Conservation (phyloP, 2,329 filamentous ascomycete species). For the Phyllachora maydis region DNA sequence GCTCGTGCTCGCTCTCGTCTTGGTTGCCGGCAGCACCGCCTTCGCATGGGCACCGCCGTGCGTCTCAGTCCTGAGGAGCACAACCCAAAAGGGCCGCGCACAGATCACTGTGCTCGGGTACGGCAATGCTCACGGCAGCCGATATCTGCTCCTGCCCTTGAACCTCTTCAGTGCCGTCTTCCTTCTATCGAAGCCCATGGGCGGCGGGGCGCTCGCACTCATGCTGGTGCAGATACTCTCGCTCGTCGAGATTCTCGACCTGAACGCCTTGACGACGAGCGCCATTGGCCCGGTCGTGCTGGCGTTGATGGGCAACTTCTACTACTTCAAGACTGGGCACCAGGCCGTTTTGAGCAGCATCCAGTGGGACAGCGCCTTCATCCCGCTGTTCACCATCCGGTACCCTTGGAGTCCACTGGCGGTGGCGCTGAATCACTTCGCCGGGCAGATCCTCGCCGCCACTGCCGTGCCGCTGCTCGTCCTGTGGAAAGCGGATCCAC, state of each 20-base stretch:
- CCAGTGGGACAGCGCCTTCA: slow-evolving; percentile 92
- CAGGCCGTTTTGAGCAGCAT: slow-evolving; percentile 74
- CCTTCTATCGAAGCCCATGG: slow-evolving; percentile 86
- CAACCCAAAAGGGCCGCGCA: slow-evolving; percentile 20
- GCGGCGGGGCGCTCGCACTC: slow-evolving; percentile 61
- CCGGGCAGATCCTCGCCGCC: slow-evolving; percentile 67
- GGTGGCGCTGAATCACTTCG: slow-evolving; percentile 72
- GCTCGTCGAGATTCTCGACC: slow-evolving; percentile 42
- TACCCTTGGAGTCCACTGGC: slow-evolving; percentile 83
- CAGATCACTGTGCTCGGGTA: slow-evolving; percentile 73
- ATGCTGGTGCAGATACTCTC: slow-evolving; percentile 80
- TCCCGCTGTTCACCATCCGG: slow-evolving; percentile 59
- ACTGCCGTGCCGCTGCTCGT: slow-evolving; percentile 61
- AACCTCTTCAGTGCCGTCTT: slow-evolving; percentile 61
- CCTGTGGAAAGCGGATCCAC: slow-evolving; percentile 76
- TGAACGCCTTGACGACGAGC: slow-evolving; percentile 37
- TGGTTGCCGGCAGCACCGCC: slow-evolving; percentile 67
- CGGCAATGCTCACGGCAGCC: slow-evolving; percentile 77
- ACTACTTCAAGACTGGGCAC: slow-evolving; percentile 97
- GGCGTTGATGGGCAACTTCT: slow-evolving; percentile 74
- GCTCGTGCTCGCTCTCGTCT: slow-evolving; percentile 47
- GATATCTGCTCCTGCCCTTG: slow-evolving; percentile 67
- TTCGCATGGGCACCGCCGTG: slow-evolving; percentile 76
- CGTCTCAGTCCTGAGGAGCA: slow-evolving; percentile 44
- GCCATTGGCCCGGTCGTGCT: slow-evolving; percentile 71